Evolutionary conservation across 2,329 filamentous ascomycete genomes (phyloP).

Genomic region (Dactylellina cionopaga): DNA sequence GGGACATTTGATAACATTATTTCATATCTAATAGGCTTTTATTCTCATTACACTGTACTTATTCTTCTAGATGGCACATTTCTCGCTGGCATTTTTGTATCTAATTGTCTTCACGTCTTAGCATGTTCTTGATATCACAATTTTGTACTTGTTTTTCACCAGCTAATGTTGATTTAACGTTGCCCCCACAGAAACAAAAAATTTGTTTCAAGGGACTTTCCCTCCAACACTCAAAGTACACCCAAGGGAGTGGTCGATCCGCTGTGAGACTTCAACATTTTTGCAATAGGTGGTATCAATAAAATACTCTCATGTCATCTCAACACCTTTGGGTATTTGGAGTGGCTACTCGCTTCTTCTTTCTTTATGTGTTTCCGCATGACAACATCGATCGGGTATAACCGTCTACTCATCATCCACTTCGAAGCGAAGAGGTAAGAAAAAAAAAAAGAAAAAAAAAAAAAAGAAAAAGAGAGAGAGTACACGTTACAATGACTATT

Average conservation of each 20-base stretch:
- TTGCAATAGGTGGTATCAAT: too few relatives aligned
- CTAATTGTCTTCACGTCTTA: slow-evolving; percentile 4
- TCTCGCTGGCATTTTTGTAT: background rate
- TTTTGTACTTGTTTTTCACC: background rate
- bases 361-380: too few relatives aligned
- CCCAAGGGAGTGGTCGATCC: slow-evolving; percentile 25
- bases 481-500: too few relatives aligned
- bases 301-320: too few relatives aligned
- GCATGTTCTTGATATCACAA: slow-evolving; percentile 12
- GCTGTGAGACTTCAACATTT: background rate
- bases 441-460: too few relatives aligned
- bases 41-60: slow-evolving; percentile 4
- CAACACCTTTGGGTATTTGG: background rate
- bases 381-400: too few relatives aligned
- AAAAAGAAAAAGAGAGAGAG: too few relatives aligned
- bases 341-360: background rate
- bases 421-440: too few relatives aligned
- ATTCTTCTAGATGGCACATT: slow-evolving; percentile 10
- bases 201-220: too few relatives aligned
- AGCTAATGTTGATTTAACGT: background rate
- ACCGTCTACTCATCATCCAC: too few relatives aligned
- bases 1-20: slow-evolving; percentile 11
- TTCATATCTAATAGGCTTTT: slow-evolving; percentile 22
- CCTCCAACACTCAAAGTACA: slow-evolving; percentile 20
- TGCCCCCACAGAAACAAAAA: background rate